phyloP scores from a whole-genome alignment of 805 yeast genomes.

The Candida methanosorbosa region DNA sequence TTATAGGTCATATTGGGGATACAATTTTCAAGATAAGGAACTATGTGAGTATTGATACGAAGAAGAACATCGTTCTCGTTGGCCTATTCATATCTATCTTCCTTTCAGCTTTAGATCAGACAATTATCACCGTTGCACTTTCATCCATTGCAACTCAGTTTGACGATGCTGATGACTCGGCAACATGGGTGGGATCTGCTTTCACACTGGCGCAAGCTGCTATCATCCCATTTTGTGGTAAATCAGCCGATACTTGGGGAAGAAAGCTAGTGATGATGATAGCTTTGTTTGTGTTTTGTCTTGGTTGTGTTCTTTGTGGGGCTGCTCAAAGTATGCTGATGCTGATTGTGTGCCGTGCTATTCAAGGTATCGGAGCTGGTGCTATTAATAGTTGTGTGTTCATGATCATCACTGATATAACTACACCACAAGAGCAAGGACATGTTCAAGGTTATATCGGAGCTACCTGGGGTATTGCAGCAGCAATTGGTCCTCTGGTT shows the following conservation, averaged over 20 bases:
- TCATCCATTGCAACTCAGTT: constrained; percentile 41
- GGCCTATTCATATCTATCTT: constrained; percentile 14
- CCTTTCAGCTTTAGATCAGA: constrained; percentile 44
- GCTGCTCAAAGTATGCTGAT: constrained; percentile 43
- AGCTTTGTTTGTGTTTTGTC: constrained; percentile 45
- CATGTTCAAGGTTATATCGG: constrained; percentile 32
- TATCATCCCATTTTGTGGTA: constrained; percentile 49
- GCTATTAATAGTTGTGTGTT: constrained; percentile 54
- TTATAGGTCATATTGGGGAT: too few relatives aligned
- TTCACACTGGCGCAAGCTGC: constrained; percentile 48
- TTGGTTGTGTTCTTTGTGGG: constrained; percentile 57
- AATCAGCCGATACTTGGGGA: constrained; percentile 46
- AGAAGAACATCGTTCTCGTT: too few relatives aligned
- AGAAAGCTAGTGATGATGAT: constrained; percentile 38
- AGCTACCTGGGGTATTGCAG: constrained; percentile 39
- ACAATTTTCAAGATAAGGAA: too few relatives aligned
- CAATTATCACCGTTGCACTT: constrained; percentile 45
- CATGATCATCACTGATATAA: constrained; percentile 49
- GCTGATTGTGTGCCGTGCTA: constrained; percentile 62
- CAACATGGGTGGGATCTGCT: constrained; percentile 54
- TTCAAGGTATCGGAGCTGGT: constrained; percentile 68
- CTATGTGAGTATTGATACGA: too few relatives aligned
- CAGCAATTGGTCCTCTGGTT: constrained; percentile 53
- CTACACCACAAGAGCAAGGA: constrained; percentile 32
- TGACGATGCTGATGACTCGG: constrained; percentile 35